Evolutionary conservation across 164 flowering plant genomes (phyloP).

Genomic region (Magnolia sinica): DNA sequence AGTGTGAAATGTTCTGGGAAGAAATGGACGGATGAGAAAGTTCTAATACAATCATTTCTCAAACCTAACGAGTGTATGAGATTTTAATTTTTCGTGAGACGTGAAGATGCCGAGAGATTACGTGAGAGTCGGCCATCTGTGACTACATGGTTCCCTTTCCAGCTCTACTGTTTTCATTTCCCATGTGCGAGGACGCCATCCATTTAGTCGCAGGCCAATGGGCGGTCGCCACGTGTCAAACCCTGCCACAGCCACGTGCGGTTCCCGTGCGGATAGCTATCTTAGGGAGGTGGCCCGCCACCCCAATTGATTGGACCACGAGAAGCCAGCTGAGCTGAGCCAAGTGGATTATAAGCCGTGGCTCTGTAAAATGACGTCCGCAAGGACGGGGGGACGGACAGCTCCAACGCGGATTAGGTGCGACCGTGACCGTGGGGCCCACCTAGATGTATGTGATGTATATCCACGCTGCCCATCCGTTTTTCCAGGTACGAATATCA

Average conservation of each 20-base stretch:
- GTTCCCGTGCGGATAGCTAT: neutral
- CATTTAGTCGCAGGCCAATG: neutral
- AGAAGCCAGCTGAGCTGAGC: neutral
- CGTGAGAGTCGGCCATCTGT: neutral
- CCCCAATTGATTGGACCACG: neutral
- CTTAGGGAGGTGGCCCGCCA: neutral
- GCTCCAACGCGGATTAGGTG: too few species aligned
- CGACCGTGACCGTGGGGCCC: too few species aligned
- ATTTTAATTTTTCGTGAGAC: neutral
- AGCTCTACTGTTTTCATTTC: neutral
- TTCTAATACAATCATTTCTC: too few species aligned
- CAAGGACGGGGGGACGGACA: too few species aligned
- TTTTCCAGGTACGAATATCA: too few species aligned
- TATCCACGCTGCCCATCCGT: too few species aligned
- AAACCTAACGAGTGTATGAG: too few species aligned
- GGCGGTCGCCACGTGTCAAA: neutral
- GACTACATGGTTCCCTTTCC: neutral
- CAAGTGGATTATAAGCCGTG: neutral
- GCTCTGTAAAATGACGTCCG: neutral
- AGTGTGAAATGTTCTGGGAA: too few species aligned
- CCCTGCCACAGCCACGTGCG: constrained; percentile 1
- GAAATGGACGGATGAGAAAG: too few species aligned
- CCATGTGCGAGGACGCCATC: constrained; percentile 8
- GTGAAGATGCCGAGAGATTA: too few species aligned
- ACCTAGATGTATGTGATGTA: too few species aligned